Evolutionary conservation across 2,329 filamentous ascomycete genomes (phyloP), one percentile per base, ranked within the genome.

Genomic region (Alternaria atra): DNA sequence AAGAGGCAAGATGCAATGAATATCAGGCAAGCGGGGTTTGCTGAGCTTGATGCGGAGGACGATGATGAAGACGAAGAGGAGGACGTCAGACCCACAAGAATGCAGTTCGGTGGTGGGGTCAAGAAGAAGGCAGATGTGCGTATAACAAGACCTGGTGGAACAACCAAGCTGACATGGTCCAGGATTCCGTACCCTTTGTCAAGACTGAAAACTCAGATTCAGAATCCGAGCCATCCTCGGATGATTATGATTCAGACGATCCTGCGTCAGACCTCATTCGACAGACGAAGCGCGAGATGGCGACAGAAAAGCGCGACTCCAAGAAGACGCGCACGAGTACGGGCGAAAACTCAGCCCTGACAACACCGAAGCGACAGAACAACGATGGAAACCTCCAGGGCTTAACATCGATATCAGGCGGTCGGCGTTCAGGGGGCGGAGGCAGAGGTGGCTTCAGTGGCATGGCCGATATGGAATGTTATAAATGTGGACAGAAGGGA

Each of bases 21-120:
- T 25, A 84, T 94, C 35, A 85, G 91, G 48, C 88, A 89, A 64
- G 84, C 85, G 58, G 86, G 87, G 17, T 89, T 84, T 76, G 84
- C 84, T 10, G 79, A 79, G 55, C 78, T 87, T 34, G 84, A 86
- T 70, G 77, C 78, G 3, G 73, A 76, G 13, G 74, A 75, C 8
- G 73, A 70, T 12, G 73, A 76, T 8, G 70, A 74, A 2, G 78
- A 81, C 5, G 76, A 74, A 6, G 73, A 73, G n/a, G 70, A 66
- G 29, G 66, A 64, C 39, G 57, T 63, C 17, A 68, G 50, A 46
- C 72, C 72, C 7, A 73, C 80, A 4, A 76, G 84, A 57, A 82
- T 81, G 73, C 83, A 80, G 60, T 87, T 84, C 75, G 84, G 84
- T 29, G 84, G 84, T 35, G 84, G 82, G 46, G 77, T 84, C 72